Base-by-base conservation (phyloP, 768 basidiomycete species). In the Russula brevipes region DNA sequence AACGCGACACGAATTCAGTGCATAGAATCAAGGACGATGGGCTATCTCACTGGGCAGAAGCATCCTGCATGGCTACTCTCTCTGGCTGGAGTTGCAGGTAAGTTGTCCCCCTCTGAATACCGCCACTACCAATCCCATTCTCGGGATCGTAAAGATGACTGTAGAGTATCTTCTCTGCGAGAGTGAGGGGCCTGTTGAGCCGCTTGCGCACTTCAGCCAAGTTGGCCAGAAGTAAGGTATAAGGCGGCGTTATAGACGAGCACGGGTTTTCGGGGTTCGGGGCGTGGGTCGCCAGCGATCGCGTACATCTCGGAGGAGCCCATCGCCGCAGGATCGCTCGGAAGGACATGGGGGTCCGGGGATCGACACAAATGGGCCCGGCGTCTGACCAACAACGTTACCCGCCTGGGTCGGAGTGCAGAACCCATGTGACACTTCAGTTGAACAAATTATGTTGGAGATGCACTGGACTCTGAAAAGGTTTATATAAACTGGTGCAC, bases 131-230 rank as follows among this genome's bases (percentile, higher is more conserved):
- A 41, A 81, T 81, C 52, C 95, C 75, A 69, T 85, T 84, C 61
- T 87, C 83, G 4, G 92, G 91, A 68, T 96, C 83, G 66, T 84
- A 76, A 59, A 98, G 78, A 76, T 99, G 97, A 69, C 91, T 88
- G 76, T 97, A 98, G 36, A 99, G 80, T 47, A 98, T 95, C 81
- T 99, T 99, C 76, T 99, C 97, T 24, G 95, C 89, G n/a, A 99
- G 80, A 2, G 94, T 93, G 59, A 99, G 77, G 42, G 94, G 95
- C 58, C 87, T 79, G 68, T 80, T 76, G 60, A 98, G 80, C 50
- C 89, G 75, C 59, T 80, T 72, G 49, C 89, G 85, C 57, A 93
- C 91, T 57, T 75, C 75, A 57, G 82, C 78, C 60, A 97, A 82
- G 54, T 88, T 94, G 68, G 81, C 71, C 39, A 90, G 79, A 42